Percentiles rank a stretch among this genome's conserved stretches.
phyloP scores from a whole-genome alignment of 1,284 basidiomycete species.

The Cystobasidium sp. region DNA sequence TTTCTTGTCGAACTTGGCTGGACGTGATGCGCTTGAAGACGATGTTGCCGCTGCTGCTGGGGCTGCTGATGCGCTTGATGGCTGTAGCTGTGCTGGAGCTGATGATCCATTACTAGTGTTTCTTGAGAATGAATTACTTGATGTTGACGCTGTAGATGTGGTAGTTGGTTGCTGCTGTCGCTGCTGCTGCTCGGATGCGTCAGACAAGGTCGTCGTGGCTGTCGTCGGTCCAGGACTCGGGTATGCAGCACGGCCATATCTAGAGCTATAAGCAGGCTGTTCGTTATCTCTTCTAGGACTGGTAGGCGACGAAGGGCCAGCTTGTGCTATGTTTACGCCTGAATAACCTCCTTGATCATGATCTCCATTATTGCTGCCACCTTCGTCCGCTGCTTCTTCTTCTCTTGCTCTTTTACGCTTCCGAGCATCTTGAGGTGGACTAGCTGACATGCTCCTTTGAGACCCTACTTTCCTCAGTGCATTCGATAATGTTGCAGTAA shows the following conservation, averaged over 20 bases:
- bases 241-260: conserved; percentile 5
- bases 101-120: neutral
- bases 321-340: neutral
- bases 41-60: neutral
- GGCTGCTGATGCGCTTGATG: neutral
- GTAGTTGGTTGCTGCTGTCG: too few species aligned
- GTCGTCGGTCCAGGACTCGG: conserved; percentile 7
- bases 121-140: neutral
- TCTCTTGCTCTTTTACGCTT: conserved; percentile 29
- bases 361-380: neutral
- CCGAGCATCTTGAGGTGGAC: conserved; percentile 9
- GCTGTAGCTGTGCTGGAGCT: too few species aligned
- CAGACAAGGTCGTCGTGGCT: neutral
- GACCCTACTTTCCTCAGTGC: neutral
- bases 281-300: neutral
- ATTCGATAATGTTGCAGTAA: too few species aligned
- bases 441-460: neutral
- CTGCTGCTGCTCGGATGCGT: neutral
- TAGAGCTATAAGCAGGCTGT: neutral
- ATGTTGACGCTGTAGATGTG: neutral
- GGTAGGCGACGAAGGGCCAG: neutral
- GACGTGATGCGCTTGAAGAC: conserved; percentile 4
- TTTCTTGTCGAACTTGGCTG: conserved; percentile 11
- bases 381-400: neutral
- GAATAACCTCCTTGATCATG: neutral